Evolutionary conservation across 345 rosid genomes (phyloP).

Genomic region (Rhodamnia rubescens): DNA sequence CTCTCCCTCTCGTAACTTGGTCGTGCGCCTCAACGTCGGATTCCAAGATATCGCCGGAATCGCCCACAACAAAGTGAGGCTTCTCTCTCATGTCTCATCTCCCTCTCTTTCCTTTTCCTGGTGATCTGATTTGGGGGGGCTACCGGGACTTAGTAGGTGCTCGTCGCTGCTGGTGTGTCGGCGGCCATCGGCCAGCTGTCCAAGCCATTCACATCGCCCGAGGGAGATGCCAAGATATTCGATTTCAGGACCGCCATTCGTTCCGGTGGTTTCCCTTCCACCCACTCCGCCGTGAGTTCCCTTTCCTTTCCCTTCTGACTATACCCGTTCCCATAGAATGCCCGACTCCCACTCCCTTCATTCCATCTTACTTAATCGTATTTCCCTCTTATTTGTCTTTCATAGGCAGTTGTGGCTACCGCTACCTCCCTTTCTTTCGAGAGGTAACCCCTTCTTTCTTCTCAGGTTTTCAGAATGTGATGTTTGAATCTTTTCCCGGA

Average conservation of each 20-base stretch:
- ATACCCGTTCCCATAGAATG: no score
- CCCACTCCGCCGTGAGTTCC: conserved; percentile 64
- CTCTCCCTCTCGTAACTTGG: background rate
- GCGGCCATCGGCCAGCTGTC: conserved; percentile 79
- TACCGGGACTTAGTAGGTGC: conserved; percentile 27
- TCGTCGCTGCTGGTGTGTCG: conserved; percentile 64
- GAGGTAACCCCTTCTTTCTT: conserved; percentile 22
- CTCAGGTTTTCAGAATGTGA: background rate
- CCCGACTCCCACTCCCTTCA: background rate
- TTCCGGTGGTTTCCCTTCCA: conserved; percentile 94
- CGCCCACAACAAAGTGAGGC: conserved; percentile 56
- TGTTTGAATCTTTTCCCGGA: background rate
- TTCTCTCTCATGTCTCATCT: background rate
- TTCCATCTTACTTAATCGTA: background rate
- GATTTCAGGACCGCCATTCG: conserved; percentile 45
- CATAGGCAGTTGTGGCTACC: conserved; percentile 71
- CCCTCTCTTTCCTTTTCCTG: no score
- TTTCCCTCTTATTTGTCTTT: background rate
- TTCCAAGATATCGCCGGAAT: conserved; percentile 45
- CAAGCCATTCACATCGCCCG: conserved; percentile 58
- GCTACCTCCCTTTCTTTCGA: conserved; percentile 82
- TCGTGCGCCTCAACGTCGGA: conserved; percentile 23
- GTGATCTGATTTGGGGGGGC: no score
- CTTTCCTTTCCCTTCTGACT: background rate
- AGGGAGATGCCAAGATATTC: conserved; percentile 48